Conservation (phyloP, 768 basidiomycete species). For the Pulveroboletus ravenelii region DNA sequence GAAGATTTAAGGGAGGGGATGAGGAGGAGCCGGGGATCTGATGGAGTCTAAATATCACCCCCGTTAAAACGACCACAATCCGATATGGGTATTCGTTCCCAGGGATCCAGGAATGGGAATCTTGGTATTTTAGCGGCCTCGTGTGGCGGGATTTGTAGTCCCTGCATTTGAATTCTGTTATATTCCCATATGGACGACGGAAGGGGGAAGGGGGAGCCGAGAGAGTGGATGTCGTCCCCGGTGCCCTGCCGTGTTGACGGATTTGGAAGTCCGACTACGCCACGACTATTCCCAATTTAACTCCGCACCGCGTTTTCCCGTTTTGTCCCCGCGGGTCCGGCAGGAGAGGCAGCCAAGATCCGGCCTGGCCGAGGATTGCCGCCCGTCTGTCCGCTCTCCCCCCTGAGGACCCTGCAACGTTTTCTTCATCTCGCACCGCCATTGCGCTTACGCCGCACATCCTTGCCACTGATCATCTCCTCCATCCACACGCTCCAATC, state of each 20-base stretch:
- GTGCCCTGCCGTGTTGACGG: conserved; percentile 23
- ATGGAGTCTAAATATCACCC: conserved; percentile 32
- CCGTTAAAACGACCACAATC: background rate
- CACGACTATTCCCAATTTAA: conserved; percentile 19
- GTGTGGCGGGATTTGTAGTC: conserved; percentile 32
- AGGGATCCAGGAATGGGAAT: conserved; percentile 10
- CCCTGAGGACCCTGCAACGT: conserved; percentile 30
- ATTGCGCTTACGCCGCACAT: conserved; percentile 24
- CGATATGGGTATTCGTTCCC: conserved; percentile 13
- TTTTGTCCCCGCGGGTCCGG: conserved; percentile 28
- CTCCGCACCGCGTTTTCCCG: conserved; percentile 15
- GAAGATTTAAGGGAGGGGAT: conserved; percentile 22
- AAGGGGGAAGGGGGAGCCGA: conserved; percentile 7
- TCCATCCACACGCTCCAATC: conserved; percentile 23
- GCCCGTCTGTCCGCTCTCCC: conserved; percentile 6
- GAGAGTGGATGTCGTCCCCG: conserved; percentile 17
- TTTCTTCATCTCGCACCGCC: conserved; percentile 31
- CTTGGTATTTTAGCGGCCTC: conserved; percentile 26
- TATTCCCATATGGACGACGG: conserved; percentile 20
- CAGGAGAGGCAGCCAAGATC: conserved; percentile 16
- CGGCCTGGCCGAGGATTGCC: conserved; percentile 23
- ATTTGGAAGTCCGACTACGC: conserved; percentile 17
- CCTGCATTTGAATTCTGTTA: conserved; percentile 30
- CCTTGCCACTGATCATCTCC: conserved; percentile 19
- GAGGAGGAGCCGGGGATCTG: conserved; percentile 27